These are phyloP conservation scores for Drechslera avenae DNA, from an alignment of 2,329 filamentous ascomycete genomes.

Conservation along the genomic window DNA sequence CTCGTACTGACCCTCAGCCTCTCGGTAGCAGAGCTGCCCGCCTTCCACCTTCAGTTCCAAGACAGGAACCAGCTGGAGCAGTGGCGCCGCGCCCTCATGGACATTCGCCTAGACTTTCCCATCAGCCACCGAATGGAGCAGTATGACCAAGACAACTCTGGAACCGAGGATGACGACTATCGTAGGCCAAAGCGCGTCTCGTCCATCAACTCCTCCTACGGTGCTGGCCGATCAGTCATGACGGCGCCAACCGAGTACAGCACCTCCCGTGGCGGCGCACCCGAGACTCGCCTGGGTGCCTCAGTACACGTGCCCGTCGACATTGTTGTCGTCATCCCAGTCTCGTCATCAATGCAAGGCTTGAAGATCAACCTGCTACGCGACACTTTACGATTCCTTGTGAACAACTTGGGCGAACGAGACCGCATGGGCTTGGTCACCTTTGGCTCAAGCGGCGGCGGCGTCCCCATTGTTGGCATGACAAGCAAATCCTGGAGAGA, in stretches of 20 bases:
- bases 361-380: constrained; percentile 94
- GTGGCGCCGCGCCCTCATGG: constrained; percentile 86
- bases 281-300: constrained; percentile 54
- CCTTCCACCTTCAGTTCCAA: constrained; percentile 90
- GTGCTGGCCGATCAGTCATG: constrained; percentile 78
- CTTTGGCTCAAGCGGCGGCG: constrained; percentile 91
- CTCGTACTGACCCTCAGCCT: constrained; percentile 86
- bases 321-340: constrained; percentile 93
- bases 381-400: constrained; percentile 90
- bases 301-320: constrained; percentile 89
- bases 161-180: constrained; percentile 88
- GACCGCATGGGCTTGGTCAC: constrained; percentile 98
- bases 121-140: constrained; percentile 65
- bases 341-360: constrained; percentile 99
- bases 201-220: constrained; percentile 84
- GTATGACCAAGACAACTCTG: constrained; percentile 79
- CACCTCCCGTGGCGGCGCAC: constrained; percentile 58
- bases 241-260: constrained; percentile 94
- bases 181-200: constrained; percentile 72
- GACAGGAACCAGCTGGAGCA: constrained; percentile 82
- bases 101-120: constrained; percentile 74
- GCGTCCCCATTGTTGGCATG: constrained; percentile 96
- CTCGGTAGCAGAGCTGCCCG: constrained; percentile 88
- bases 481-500: constrained; percentile 92
- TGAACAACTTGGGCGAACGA: constrained; percentile 84